Percentiles rank a stretch among this genome's conserved stretches.
phyloP scores from a whole-genome alignment of 164 flowering plant species.

The Tetrastigma voinierianum region DNA sequence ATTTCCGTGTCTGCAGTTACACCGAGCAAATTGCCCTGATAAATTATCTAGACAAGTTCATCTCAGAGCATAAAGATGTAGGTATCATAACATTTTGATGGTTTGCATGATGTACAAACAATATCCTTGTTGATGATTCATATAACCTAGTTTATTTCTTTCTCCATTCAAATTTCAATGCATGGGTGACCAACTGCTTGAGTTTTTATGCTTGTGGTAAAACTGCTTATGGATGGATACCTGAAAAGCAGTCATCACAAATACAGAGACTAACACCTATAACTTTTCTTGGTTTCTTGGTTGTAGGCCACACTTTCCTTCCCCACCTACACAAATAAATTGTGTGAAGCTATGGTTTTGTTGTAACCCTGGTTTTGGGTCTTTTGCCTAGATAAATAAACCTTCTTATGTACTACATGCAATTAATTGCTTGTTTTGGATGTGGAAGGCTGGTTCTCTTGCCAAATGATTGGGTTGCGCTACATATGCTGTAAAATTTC shows the following conservation, averaged over 20 bases:
- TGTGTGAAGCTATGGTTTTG: too few species aligned
- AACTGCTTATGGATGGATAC: not conserved
- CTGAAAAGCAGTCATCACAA: not conserved
- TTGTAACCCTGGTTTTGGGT: too few species aligned
- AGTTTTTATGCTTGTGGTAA: not conserved
- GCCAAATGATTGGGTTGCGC: not conserved
- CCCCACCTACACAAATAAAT: too few species aligned
- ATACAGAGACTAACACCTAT: not conserved
- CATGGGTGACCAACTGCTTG: not conserved
- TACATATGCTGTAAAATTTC: not conserved
- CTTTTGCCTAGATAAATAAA: not conserved
- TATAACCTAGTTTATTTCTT: too few species aligned
- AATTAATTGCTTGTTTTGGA: not conserved
- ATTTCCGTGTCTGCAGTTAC: constrained; percentile 87
- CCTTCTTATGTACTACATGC: too few species aligned
- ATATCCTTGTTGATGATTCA: too few species aligned
- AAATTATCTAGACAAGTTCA: constrained; percentile 79
- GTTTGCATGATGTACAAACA: not conserved
- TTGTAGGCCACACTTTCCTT: not conserved
- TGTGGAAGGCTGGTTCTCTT: not conserved
- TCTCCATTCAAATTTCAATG: too few species aligned
- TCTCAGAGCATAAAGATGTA: constrained; percentile 83
- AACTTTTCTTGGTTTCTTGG: not conserved
- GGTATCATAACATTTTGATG: constrained; percentile 22
- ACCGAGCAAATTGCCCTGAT: constrained; percentile 86